Conservation (phyloP, 1,284 basidiomycete genomes). For the Cutaneotrichosporon sp. region DNA sequence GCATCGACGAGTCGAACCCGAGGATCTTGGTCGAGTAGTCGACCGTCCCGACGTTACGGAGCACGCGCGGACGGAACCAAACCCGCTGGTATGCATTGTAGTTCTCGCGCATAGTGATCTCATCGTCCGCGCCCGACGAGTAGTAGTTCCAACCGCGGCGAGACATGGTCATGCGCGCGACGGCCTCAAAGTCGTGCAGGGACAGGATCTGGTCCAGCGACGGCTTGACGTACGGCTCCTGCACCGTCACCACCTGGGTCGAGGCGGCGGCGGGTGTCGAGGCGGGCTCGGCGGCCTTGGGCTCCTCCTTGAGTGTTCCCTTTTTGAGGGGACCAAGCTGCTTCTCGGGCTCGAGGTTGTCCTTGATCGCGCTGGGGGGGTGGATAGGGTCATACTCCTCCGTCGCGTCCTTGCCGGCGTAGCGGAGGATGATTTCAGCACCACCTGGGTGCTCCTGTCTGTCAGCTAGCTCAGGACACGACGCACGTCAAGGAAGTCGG, state of each 20-base stretch:
- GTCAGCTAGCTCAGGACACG: constrained; percentile 20
- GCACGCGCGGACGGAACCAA: constrained; percentile 88
- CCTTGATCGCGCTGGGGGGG: constrained; percentile 80
- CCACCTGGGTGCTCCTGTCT: constrained; percentile 64
- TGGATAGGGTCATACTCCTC: constrained; percentile 83
- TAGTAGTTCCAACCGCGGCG: constrained; percentile 88
- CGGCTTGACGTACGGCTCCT: constrained; percentile 57
- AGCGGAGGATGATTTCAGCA: constrained; percentile 65
- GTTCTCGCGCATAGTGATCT: constrained; percentile 64
- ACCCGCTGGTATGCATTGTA: constrained; percentile 50
- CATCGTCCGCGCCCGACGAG: constrained; percentile 80
- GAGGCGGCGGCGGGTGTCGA: constrained; percentile 44
- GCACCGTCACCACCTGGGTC: not conserved
- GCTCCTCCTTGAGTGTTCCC: constrained; percentile 52
- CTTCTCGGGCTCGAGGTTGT: constrained; percentile 59
- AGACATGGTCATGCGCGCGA: constrained; percentile 70
- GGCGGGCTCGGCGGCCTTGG: constrained; percentile 47
- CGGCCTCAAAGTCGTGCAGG: constrained; percentile 86
- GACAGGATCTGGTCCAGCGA: constrained; percentile 74
- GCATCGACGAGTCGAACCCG: constrained; percentile 69
- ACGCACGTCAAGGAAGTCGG: constrained; percentile 67
- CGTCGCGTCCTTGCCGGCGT: constrained; percentile 74
- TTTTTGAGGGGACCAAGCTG: constrained; percentile 67
- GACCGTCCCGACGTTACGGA: constrained; percentile 73
- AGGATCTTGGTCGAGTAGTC: constrained; percentile 81